phyloP scores from a whole-genome alignment of 2,329 filamentous ascomycete species.

The Ceratocystis papillata region DNA sequence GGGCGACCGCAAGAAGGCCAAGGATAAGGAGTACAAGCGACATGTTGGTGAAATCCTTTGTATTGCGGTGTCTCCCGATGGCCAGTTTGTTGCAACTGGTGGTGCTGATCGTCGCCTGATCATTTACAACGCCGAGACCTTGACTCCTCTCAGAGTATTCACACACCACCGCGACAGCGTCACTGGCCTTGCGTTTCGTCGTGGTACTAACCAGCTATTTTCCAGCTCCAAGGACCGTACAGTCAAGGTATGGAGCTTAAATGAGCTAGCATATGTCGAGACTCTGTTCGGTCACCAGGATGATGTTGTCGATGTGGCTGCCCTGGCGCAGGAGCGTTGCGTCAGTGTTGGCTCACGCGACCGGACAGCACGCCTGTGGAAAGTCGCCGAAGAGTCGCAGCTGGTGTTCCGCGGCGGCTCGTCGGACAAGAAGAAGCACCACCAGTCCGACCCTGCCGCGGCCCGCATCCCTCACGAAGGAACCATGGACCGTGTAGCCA shows the following conservation, averaged over 20 bases:
- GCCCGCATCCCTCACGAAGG: conserved; percentile 57
- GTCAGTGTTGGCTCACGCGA: conserved; percentile 84
- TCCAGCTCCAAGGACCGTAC: conserved; percentile 84
- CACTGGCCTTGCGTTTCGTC: conserved; percentile 72
- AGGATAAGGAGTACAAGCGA: conserved; percentile 58
- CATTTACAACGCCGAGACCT: conserved; percentile 71
- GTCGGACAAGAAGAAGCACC: conserved; percentile 40
- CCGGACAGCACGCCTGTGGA: conserved; percentile 86
- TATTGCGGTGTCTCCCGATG: conserved; percentile 78
- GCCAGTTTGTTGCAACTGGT: conserved; percentile 82
- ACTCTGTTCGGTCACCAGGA: conserved; percentile 96
- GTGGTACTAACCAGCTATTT: conserved; percentile 84
- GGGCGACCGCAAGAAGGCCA: conserved; percentile 49
- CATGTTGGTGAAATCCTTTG: conserved; percentile 72
- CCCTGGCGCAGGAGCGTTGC: conserved; percentile 75
- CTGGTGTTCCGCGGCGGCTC: conserved; percentile 86
- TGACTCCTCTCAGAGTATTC: conserved; percentile 73
- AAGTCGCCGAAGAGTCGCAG: conserved; percentile 89
- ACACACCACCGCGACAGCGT: conserved; percentile 85
- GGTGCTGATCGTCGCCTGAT: conserved; percentile 75
- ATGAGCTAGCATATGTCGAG: conserved; percentile 87
- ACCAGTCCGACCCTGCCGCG: conserved; percentile 30
- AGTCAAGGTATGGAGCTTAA: conserved; percentile 88
- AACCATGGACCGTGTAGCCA: conserved; percentile 82
- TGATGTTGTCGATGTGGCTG: conserved; percentile 71